Evolutionary conservation across 2,329 filamentous ascomycete species (phyloP).

Genomic region (Xylaria digitata): DNA sequence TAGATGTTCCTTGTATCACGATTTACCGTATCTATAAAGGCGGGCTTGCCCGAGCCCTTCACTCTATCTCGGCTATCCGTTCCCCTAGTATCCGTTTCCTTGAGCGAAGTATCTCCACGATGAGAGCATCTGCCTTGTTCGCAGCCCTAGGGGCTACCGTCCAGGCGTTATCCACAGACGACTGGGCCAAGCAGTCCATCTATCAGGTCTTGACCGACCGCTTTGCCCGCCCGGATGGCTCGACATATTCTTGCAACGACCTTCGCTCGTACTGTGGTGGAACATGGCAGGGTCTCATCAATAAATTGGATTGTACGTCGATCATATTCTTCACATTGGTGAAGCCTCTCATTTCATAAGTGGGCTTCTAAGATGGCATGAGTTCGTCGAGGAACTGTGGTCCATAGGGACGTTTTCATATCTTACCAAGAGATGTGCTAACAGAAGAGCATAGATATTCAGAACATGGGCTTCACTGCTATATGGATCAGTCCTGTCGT

Average conservation of each 20-base stretch:
- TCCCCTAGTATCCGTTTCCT: conserved; percentile 2
- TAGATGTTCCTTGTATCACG: not conserved
- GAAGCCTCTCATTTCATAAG: not conserved
- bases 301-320: conserved; percentile 56
- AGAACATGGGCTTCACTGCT: conserved; percentile 59
- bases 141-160: conserved; percentile 33
- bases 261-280: conserved; percentile 60
- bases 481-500: conserved; percentile 60
- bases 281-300: conserved; percentile 60
- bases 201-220: conserved; percentile 55
- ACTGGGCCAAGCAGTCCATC: conserved; percentile 57
- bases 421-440: not conserved
- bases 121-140: conserved; percentile 36
- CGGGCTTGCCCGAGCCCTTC: not conserved
- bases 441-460: conserved; percentile 52
- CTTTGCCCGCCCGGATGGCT: conserved; percentile 54
- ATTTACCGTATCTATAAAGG: conserved; percentile 7
- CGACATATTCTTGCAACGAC: conserved; percentile 49
- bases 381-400: not conserved
- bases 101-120: conserved; percentile 19
- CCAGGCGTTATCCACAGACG: conserved; percentile 46
- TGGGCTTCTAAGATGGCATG: not conserved
- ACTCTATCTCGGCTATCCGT: not conserved
- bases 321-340: not conserved
- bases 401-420: not conserved